phyloP scores from a whole-genome alignment of 139 green algal genomes.

The Chlamydomonas schloesseri region DNA sequence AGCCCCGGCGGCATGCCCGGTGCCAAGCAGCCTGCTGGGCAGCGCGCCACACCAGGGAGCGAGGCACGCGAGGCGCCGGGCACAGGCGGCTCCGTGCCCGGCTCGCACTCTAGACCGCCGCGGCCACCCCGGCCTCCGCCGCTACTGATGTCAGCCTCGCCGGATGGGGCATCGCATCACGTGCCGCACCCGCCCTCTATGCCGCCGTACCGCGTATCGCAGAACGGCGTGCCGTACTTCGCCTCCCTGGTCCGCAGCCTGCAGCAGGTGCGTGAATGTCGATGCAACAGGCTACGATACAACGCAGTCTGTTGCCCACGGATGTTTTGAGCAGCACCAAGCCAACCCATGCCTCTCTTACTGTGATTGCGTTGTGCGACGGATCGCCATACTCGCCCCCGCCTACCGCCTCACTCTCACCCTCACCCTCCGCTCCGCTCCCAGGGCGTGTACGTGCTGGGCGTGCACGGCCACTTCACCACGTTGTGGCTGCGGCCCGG shows the following conservation, averaged over 20 bases:
- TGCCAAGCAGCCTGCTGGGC: too few relatives aligned
- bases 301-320: too few relatives aligned
- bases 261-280: neutral
- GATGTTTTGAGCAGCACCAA: too few relatives aligned
- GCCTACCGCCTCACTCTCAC: too few relatives aligned
- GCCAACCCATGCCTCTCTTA: too few relatives aligned
- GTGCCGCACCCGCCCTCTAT: neutral
- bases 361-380: too few relatives aligned
- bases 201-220: neutral
- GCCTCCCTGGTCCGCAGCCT: constrained; percentile 4
- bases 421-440: neutral
- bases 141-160: neutral
- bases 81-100: too few relatives aligned
- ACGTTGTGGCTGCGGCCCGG: constrained; percentile 39
- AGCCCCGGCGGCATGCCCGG: too few relatives aligned
- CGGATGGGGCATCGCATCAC: neutral
- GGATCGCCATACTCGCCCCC: too few relatives aligned
- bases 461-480: constrained; percentile 34
- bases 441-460: constrained; percentile 40
- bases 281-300: too few relatives aligned
- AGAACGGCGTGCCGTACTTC: constrained; percentile 11
- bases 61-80: too few relatives aligned
- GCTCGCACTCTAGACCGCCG: neutral
- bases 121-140: neutral
- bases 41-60: too few relatives aligned